These are phyloP conservation scores for Chaetomidium leptoderma DNA, from an alignment of 495 filamentous ascomycete genomes.

Conservation along the genomic window DNA sequence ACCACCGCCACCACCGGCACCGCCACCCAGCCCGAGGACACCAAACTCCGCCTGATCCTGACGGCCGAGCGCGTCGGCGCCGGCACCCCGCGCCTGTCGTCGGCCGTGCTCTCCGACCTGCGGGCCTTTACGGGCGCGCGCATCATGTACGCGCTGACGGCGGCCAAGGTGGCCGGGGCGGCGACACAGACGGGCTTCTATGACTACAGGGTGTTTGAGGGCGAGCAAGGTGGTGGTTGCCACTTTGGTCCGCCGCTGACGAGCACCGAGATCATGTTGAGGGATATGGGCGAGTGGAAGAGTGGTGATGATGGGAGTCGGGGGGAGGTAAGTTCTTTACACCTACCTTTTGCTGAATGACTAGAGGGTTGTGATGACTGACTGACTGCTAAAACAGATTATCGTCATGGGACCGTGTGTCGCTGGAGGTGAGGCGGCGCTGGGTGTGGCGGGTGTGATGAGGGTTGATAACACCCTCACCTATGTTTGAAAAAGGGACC, in stretches of 20 bases:
- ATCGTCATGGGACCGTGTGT: slow-evolving; percentile 64
- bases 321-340: slow-evolving; percentile 55
- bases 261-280: slow-evolving; percentile 69
- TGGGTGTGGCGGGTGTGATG: slow-evolving; percentile 56
- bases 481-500: slow-evolving; percentile 24
- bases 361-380: neutral
- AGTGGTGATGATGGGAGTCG: slow-evolving; percentile 53
- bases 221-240: slow-evolving; percentile 42
- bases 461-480: slow-evolving; percentile 54
- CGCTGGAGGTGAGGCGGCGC: slow-evolving; percentile 53
- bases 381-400: slow-evolving; percentile 41
- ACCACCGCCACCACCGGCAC: slow-evolving; percentile 48
- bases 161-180: slow-evolving; percentile 77
- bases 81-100: slow-evolving; percentile 53
- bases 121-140: slow-evolving; percentile 74
- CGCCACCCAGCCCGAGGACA: slow-evolving; percentile 57
- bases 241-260: slow-evolving; percentile 85
- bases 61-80: slow-evolving; percentile 56
- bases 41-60: slow-evolving; percentile 71
- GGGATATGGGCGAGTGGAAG: slow-evolving; percentile 55
- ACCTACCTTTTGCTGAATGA: neutral
- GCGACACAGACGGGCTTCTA: slow-evolving; percentile 77
- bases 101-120: slow-evolving; percentile 68
- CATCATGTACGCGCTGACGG: slow-evolving; percentile 79
- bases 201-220: slow-evolving; percentile 70